Evolutionary conservation across 768 basidiomycete genomes (phyloP).

Genomic region (Xerocomus potaroensis): DNA sequence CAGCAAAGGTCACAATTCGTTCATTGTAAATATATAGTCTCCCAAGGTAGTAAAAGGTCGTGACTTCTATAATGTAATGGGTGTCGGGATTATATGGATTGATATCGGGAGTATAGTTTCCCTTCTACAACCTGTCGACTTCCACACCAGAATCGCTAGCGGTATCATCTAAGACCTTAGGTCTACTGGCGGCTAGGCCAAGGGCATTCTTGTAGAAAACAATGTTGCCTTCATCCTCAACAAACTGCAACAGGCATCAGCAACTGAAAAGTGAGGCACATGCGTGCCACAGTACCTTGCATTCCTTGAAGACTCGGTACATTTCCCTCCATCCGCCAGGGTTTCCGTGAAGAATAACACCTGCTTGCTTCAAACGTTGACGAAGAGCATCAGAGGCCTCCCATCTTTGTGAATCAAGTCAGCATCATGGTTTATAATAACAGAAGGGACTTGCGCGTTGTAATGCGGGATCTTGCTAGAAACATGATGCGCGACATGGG

Average conservation of each 20-base stretch:
- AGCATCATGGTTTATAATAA: neutral
- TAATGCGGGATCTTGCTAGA: slow-evolving; percentile 97
- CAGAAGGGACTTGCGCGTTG: slow-evolving; percentile 49
- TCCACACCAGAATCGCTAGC: slow-evolving; percentile 69
- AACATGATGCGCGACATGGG: slow-evolving; percentile 89
- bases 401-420: slow-evolving; percentile 49
- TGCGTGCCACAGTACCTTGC: slow-evolving; percentile 57
- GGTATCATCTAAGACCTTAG: slow-evolving; percentile 56
- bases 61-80: slow-evolving; percentile 7
- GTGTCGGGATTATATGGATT: slow-evolving; percentile 1
- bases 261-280: neutral
- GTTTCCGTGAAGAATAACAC: slow-evolving; percentile 62
- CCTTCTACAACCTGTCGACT: slow-evolving; percentile 35
- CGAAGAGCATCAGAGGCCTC: slow-evolving; percentile 86
- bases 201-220: slow-evolving; percentile 86
- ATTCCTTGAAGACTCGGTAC: slow-evolving; percentile 70
- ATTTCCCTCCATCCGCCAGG: slow-evolving; percentile 79
- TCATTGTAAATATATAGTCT: too few relatives aligned
- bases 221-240: slow-evolving; percentile 91
- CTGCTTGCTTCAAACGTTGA: slow-evolving; percentile 56
- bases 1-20: too few relatives aligned
- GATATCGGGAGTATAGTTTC: slow-evolving; percentile 1
- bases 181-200: slow-evolving; percentile 70
- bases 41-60: neutral
- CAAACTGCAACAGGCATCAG: slow-evolving; percentile 49